Percentiles rank a stretch among this genome's conserved stretches.
These are phyloP conservation scores for Trametes maxima DNA, from an alignment of 768 basidiomycete species.

Conservation along the genomic window DNA sequence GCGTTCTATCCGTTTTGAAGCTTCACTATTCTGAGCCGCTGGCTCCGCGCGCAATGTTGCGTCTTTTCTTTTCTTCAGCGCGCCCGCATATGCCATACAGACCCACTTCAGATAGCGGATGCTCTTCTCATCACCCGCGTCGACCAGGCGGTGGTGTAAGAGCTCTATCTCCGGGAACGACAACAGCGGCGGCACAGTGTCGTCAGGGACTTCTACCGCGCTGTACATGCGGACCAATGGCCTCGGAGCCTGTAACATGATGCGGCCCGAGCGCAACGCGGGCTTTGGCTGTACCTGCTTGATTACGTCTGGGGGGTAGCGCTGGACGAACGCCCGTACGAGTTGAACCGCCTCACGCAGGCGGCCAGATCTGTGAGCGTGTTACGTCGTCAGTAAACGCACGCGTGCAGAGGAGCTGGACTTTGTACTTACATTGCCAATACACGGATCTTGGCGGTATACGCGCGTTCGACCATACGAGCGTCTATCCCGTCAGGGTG, in stretches of 20 bases:
- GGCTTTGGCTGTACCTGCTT: constrained; percentile 43
- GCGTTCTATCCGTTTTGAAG: no score
- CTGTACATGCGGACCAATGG: constrained; percentile 76
- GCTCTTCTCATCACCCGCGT: constrained; percentile 34
- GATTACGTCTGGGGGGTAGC: constrained; percentile 59
- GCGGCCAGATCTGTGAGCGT: constrained; percentile 42
- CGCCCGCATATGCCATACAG: constrained; percentile 71
- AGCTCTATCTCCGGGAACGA: constrained; percentile 77
- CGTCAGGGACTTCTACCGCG: constrained; percentile 63
- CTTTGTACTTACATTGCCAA: constrained; percentile 55
- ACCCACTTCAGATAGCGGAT: constrained; percentile 74
- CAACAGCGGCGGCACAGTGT: constrained; percentile 77
- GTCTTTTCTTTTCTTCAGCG: constrained; percentile 63
- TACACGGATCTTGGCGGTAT: constrained; percentile 68
- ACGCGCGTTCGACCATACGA: constrained; percentile 69
- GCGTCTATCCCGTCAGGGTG: constrained; percentile 24
- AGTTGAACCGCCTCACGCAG: constrained; percentile 50
- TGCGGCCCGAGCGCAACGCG: constrained; percentile 59
- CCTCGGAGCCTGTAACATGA: constrained; percentile 51
- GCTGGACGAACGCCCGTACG: constrained; percentile 60
- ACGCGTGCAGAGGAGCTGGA: not conserved
- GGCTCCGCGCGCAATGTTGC: constrained; percentile 39
- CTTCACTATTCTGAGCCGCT: not conserved
- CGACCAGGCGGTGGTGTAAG: constrained; percentile 75
- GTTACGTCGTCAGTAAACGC: not conserved